Base-by-base conservation (phyloP, 2,329 filamentous ascomycete species). In the Diaporthe destruens region DNA sequence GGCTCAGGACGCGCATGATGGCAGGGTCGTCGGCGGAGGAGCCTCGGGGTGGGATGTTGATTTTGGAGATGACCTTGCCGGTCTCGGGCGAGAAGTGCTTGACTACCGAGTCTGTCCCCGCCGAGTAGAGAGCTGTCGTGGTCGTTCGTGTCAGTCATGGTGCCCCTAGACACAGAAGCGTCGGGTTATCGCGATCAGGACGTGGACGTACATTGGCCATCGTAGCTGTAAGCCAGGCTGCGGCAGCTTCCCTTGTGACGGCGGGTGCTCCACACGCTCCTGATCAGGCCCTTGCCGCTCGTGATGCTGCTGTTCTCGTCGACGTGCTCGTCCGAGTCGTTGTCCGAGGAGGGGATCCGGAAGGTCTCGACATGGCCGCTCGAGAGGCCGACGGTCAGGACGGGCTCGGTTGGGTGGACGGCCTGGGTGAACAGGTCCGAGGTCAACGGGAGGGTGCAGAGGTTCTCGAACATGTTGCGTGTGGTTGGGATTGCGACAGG, bases 181-280 rank as follows among this genome's bases (percentile, higher is more conserved):
- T 39, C 36, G 36, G 36, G 36, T 12, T 39, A 5, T 51, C 14
- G 32, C 42, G 44, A n/a, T 18, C 23, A 9, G 23, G 23, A 47
- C 51, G n/a, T 32, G 20, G 39, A 34, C 84, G 87, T 82, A 86
- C 91, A 87, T 76, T 89, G 85, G 20, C 96, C 96, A 80, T 98
- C 95, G 72, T 90, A 82, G 75, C 91, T 92, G 83, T 95, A 98
- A 6, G 88, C 90, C 71, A 98, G 84, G 74, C 90, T 92, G 69
- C 96, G 89, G 80, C 96, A 98, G 86, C 95, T 98, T 16, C 95
- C 96, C 85, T 98, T 97, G 84, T 99, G 96, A 74, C 96, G 89
- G 76, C 91, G 88, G 6, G 96, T 98, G 77, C 90, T 89, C 96
- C 96, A 99, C 73, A 91, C 85, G 0, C 92, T 94, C 77, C 95